Conservation (phyloP, 2,329 filamentous ascomycete species). For the Metarhizium robertsii region DNA sequence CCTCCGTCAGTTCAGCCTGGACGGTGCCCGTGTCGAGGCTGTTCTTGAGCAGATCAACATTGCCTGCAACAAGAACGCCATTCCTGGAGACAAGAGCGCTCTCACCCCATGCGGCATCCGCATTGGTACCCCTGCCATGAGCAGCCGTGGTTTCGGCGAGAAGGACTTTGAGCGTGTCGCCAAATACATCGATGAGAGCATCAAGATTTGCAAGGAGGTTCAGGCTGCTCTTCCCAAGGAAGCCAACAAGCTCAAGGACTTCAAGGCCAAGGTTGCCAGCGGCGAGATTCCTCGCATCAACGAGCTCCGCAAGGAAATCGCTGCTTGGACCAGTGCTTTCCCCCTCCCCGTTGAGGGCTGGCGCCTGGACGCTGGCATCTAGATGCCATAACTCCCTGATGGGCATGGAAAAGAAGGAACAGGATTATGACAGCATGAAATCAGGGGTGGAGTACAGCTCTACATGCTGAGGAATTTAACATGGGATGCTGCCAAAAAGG, state of each 20-base stretch:
- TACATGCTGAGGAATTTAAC: conserved; percentile 12
- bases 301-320: conserved; percentile 80
- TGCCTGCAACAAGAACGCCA: conserved; percentile 99
- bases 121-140: conserved; percentile 97
- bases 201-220: conserved; percentile 84
- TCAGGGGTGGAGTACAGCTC: conserved; percentile 2
- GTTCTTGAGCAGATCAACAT: conserved; percentile 98
- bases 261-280: conserved; percentile 81
- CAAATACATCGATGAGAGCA: conserved; percentile 76
- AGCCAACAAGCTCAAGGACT: conserved; percentile 99
- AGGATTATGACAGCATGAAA: neutral
- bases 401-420: neutral
- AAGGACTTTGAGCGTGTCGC: conserved; percentile 89
- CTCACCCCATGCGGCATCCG: conserved; percentile 91
- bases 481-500: conserved; percentile 11
- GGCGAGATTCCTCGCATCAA: conserved; percentile 77
- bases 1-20: conserved; percentile 75
- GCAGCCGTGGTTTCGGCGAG: conserved; percentile 83
- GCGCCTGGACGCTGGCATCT: conserved; percentile 52
- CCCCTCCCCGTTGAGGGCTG: conserved; percentile 79
- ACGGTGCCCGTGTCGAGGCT: conserved; percentile 91
- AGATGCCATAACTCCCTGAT: conserved; percentile 17
- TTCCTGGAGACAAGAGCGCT: conserved; percentile 94
- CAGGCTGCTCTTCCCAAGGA: conserved; percentile 84
- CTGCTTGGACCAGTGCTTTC: conserved; percentile 79